Conservation (phyloP, 345 rosid genomes). For the Bruguiera gymnorhiza region DNA sequence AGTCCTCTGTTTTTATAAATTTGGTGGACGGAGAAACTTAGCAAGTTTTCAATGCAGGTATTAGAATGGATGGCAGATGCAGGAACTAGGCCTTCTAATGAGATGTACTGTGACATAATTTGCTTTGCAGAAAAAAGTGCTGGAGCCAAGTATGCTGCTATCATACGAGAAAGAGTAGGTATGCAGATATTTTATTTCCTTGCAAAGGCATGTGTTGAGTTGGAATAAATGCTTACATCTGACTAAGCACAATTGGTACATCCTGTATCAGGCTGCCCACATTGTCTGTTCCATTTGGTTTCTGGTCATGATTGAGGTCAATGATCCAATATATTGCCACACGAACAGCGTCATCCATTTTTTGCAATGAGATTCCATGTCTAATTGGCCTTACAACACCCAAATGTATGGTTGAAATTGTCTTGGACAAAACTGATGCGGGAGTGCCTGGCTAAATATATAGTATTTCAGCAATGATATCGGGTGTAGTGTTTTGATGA, state of each 20-base stretch:
- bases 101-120: constrained; percentile 60
- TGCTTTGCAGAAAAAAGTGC: constrained; percentile 62
- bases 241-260: background rate
- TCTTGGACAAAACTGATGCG: background rate
- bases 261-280: background rate
- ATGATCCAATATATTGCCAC: background rate
- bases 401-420: background rate
- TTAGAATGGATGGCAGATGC: constrained; percentile 83
- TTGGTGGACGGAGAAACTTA: background rate
- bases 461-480: too few species aligned
- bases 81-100: constrained; percentile 59
- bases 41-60: constrained; percentile 45
- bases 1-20: background rate
- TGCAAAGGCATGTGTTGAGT: constrained; percentile 5
- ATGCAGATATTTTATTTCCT: constrained; percentile 24
- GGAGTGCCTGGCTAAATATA: background rate
- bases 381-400: background rate
- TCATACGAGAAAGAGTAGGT: constrained; percentile 60
- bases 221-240: background rate
- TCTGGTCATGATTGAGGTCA: background rate
- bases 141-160: constrained; percentile 55
- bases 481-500: too few species aligned
- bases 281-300: background rate
- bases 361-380: background rate
- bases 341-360: background rate